phyloP scores from a whole-genome alignment of 2,329 filamentous ascomycete species.

The Colletotrichum euphorbiae region DNA sequence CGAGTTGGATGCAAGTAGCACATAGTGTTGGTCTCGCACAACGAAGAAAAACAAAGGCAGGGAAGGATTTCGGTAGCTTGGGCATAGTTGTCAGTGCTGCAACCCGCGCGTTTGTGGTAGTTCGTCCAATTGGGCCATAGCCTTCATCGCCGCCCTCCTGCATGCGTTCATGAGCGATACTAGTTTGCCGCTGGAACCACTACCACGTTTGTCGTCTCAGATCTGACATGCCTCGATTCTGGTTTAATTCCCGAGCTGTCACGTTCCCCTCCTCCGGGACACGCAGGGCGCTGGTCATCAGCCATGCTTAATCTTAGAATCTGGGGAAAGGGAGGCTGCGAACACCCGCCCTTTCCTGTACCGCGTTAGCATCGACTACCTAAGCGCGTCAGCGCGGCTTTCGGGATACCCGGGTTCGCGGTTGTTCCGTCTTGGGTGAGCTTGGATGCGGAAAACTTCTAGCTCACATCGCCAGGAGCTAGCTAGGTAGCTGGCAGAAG shows the following conservation, averaged over 20 bases:
- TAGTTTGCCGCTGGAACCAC: background rate
- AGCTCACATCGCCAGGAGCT: background rate
- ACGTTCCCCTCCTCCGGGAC: background rate
- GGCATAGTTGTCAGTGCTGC: background rate
- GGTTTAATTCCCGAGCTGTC: background rate
- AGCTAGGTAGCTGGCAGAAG: background rate
- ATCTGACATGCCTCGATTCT: background rate
- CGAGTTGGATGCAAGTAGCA: background rate
- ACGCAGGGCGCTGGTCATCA: background rate
- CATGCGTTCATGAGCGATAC: background rate
- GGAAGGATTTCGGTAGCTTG: background rate
- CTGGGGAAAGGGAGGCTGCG: slow-evolving; percentile 11
- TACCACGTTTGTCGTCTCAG: background rate
- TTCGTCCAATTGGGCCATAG: background rate
- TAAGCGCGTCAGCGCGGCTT: slow-evolving; percentile 8
- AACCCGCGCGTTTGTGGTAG: background rate
- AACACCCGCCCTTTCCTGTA: background rate
- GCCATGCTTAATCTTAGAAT: slow-evolving; percentile 24
- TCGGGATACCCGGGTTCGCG: slow-evolving; percentile 1
- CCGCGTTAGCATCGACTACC: background rate
- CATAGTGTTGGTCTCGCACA: background rate
- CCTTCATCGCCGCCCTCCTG: background rate
- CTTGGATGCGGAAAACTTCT: background rate
- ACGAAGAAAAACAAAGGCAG: background rate
- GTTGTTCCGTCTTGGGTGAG: slow-evolving; percentile 1